These are phyloP conservation scores for Alternaria brassicicola DNA, from an alignment of 2,329 filamentous ascomycete genomes.

Conservation along the genomic window DNA sequence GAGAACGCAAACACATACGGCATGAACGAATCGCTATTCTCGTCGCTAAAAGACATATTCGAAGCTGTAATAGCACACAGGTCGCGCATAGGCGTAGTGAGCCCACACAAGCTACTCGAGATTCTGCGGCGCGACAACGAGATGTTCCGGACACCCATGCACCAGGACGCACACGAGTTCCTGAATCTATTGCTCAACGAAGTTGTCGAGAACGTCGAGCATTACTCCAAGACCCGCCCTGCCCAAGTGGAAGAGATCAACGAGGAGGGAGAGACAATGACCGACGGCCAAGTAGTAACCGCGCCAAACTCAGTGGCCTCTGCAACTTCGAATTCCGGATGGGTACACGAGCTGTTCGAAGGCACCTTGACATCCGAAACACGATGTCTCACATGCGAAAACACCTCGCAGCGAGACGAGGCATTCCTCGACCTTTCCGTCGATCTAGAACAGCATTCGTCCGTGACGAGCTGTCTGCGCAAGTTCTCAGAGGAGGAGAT, in stretches of 20 bases:
- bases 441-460: slow-evolving; percentile 92
- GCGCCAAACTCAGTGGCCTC: slow-evolving; percentile 25
- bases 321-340: slow-evolving; percentile 58
- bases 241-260: slow-evolving; percentile 42
- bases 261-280: slow-evolving; percentile 25
- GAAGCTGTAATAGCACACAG: slow-evolving; percentile 82
- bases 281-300: slow-evolving; percentile 26
- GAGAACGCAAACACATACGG: slow-evolving; percentile 82
- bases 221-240: slow-evolving; percentile 72
- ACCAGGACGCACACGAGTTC: slow-evolving; percentile 98
- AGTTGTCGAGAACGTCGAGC: slow-evolving; percentile 91
- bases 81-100: slow-evolving; percentile 85
- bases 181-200: slow-evolving; percentile 94
- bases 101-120: slow-evolving; percentile 90
- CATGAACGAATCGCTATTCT: slow-evolving; percentile 95
- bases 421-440: slow-evolving; percentile 96
- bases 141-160: slow-evolving; percentile 96
- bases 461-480: slow-evolving; percentile 90
- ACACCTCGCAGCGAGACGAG: slow-evolving; percentile 91
- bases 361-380: slow-evolving; percentile 95
- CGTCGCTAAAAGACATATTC: slow-evolving; percentile 94
- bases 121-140: slow-evolving; percentile 94
- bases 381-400: slow-evolving; percentile 94
- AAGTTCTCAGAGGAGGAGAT: slow-evolving; percentile 99
- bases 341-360: slow-evolving; percentile 98